phyloP scores from a whole-genome alignment of 2,329 filamentous ascomycete genomes.

The Stagonosporopsis chrysanthemi region DNA sequence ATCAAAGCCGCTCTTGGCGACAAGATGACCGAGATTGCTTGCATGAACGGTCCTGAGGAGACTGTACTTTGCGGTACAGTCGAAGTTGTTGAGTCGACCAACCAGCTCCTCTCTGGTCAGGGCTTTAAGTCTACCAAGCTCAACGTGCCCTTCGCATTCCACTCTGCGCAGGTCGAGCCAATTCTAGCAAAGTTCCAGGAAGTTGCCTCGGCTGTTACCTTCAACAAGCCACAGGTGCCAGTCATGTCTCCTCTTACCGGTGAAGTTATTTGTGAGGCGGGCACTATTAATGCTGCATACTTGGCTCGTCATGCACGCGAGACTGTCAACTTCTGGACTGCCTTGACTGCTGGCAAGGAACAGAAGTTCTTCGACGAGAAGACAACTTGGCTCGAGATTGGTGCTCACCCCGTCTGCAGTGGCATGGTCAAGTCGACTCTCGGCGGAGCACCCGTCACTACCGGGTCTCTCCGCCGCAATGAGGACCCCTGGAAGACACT shows the following conservation, averaged over 20 bases:
- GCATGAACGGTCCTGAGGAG: conserved; percentile 77
- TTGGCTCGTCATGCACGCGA: conserved; percentile 71
- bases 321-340: conserved; percentile 72
- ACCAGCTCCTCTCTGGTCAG: conserved; percentile 57
- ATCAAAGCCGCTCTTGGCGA: conserved; percentile 62
- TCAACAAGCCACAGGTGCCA: conserved; percentile 65
- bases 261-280: conserved; percentile 64
- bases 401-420: conserved; percentile 74
- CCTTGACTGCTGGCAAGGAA: conserved; percentile 65
- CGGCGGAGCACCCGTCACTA: conserved; percentile 61
- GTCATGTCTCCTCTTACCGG: conserved; percentile 73
- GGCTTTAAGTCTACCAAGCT: conserved; percentile 69
- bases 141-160: conserved; percentile 72
- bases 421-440: conserved; percentile 73
- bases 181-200: conserved; percentile 68
- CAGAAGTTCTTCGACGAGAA: conserved; percentile 68
- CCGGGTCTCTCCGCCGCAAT: conserved; percentile 68
- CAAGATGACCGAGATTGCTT: conserved; percentile 66
- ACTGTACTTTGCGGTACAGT: conserved; percentile 74
- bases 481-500: conserved; percentile 72
- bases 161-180: conserved; percentile 70
- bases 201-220: conserved; percentile 61
- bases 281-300: conserved; percentile 67
- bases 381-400: conserved; percentile 75
- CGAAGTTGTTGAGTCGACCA: conserved; percentile 65